Percentiles rank a stretch among this genome's conserved stretches.
These are phyloP conservation scores for Tetrahymena elliotti DNA, from an alignment of 73 alveolate species.

Conservation along the genomic window DNA sequence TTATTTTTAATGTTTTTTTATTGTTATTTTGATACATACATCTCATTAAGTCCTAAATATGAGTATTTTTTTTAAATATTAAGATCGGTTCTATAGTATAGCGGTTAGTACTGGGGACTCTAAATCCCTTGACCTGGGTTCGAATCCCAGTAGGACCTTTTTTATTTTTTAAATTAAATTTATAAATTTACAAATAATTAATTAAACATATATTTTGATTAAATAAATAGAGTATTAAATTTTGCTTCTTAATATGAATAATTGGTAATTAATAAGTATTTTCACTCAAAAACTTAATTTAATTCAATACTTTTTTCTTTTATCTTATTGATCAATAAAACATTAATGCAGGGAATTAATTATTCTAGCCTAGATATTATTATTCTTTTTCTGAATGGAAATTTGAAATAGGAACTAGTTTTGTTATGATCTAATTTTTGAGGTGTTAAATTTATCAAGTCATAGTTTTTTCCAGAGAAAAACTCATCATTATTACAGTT, in stretches of 20 bases:
- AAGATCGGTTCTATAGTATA: neutral
- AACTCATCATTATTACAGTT: neutral
- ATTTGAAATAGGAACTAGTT: neutral
- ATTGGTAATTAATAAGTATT: neutral
- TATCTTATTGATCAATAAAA: neutral
- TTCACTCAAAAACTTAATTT: neutral
- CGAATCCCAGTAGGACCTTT: slow-evolving; percentile 3
- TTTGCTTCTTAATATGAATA: neutral
- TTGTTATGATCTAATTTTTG: neutral
- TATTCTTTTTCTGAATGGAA: neutral
- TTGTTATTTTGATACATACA: neutral
- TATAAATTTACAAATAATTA: too few relatives aligned
- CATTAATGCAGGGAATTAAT: neutral
- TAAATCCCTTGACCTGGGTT: slow-evolving; percentile 2
- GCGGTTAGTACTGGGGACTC: slow-evolving; percentile 5
- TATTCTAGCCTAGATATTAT: neutral
- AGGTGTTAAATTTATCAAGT: neutral
- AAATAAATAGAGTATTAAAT: neutral
- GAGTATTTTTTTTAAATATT: neutral
- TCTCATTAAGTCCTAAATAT: neutral
- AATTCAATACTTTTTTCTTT: neutral
- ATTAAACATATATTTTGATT: too few relatives aligned
- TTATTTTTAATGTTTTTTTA: too few relatives aligned
- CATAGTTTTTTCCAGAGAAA: too few relatives aligned
- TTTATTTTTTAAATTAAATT: neutral